These are phyloP conservation scores for Solanum pinnatisectum DNA, from an alignment of 257 asterid species.

Conservation along the genomic window DNA sequence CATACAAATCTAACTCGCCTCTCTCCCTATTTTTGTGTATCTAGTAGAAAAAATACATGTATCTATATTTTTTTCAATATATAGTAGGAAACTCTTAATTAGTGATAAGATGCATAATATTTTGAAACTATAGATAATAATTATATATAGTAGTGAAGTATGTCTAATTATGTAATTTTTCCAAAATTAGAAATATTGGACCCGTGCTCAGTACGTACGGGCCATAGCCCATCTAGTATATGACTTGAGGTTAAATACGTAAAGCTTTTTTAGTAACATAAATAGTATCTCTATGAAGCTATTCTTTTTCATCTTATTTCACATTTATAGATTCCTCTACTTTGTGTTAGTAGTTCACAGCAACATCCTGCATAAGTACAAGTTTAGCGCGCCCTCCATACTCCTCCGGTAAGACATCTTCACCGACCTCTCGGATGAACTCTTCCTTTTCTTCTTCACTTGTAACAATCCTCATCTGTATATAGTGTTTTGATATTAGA, in stretches of 20 bases:
- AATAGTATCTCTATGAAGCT: not conserved
- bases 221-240: not conserved
- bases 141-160: too few relatives aligned
- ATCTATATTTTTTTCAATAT: not conserved
- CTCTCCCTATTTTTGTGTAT: not conserved
- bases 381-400: conserved; percentile 59
- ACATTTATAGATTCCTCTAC: not conserved
- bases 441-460: conserved; percentile 47
- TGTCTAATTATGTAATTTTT: not conserved
- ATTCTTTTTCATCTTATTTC: not conserved
- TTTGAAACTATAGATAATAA: not conserved
- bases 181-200: not conserved
- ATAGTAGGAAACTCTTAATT: not conserved
- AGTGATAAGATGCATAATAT: too few relatives aligned
- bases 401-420: conserved; percentile 62
- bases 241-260: not conserved
- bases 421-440: conserved; percentile 37
- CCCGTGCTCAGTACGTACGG: not conserved
- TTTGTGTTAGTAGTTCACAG: conserved; percentile 6
- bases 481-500: not conserved
- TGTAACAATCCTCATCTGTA: conserved; percentile 46
- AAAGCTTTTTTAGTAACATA: not conserved
- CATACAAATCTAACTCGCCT: not conserved
- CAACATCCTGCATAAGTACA: conserved; percentile 43
- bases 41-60: too few relatives aligned